Percentiles rank a stretch among this genome's conserved stretches.
Conservation (phyloP, 2,329 filamentous ascomycete genomes). For the Trichoderma sp. region DNA sequence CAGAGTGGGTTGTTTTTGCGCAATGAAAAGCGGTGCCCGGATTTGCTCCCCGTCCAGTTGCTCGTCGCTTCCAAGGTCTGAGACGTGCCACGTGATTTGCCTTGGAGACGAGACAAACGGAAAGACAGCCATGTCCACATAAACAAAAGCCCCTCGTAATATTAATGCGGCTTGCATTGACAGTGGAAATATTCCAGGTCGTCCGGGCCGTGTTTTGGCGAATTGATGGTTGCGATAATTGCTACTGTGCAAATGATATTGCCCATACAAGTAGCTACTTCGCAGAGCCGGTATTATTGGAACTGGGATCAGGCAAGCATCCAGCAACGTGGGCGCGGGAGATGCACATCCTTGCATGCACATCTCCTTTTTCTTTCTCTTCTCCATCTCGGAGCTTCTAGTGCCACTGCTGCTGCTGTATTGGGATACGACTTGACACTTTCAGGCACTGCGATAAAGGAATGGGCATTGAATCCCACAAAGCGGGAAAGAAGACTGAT, state of each 20-base stretch:
- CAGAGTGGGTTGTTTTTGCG: neutral
- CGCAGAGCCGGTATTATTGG: neutral
- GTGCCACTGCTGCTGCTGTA: neutral
- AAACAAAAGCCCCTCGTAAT: conserved; percentile 18
- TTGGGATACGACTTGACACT: neutral
- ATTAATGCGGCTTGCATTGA: neutral
- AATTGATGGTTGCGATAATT: neutral
- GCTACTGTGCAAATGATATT: neutral
- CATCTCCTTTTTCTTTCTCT: neutral
- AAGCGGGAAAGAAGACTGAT: neutral
- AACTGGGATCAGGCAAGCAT: conserved; percentile 1
- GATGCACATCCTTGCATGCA: conserved; percentile 18
- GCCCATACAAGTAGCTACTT: neutral
- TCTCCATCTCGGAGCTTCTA: neutral
- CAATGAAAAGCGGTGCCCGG: conserved; percentile 6
- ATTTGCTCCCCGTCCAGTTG: conserved; percentile 8
- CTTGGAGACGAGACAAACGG: neutral
- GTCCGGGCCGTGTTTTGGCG: neutral
- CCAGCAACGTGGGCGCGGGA: conserved; percentile 8
- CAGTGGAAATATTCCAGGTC: neutral
- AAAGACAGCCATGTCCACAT: neutral
- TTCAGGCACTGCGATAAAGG: neutral
- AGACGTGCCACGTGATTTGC: conserved; percentile 2
- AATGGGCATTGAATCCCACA: neutral
- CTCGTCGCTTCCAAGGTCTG: neutral